phyloP scores from a whole-genome alignment of 2,329 filamentous ascomycete species.

The Neopestalotiopsis clavispora region DNA sequence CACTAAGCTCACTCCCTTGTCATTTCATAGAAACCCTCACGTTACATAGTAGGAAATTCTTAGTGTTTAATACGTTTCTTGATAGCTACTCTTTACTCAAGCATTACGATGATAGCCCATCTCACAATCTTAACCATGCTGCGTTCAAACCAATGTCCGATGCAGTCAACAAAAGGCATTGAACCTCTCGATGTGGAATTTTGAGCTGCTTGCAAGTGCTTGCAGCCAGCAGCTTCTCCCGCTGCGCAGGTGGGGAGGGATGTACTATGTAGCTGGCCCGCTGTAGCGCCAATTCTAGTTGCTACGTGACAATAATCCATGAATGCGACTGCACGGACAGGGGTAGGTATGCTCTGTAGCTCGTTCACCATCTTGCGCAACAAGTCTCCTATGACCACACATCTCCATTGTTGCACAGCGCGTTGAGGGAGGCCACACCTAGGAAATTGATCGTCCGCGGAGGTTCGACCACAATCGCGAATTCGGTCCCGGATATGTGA shows the following conservation, averaged over 20 bases:
- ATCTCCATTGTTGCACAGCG: not conserved
- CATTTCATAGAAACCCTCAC: no score
- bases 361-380: not conserved
- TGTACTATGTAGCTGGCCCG: not conserved
- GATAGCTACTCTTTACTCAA: no score
- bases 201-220: not conserved
- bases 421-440: not conserved
- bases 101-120: no score
- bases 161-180: no score
- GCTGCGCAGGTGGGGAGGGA: no score
- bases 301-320: not conserved
- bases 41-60: no score
- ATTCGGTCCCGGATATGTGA: not conserved
- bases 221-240: not conserved
- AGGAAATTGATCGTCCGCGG: not conserved
- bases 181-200: no score
- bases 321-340: constrained; percentile 8
- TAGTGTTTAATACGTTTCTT: no score
- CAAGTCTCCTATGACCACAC: not conserved
- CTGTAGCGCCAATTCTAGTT: not conserved
- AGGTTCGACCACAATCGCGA: not conserved
- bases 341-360: not conserved
- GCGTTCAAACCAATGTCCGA: no score
- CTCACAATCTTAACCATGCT: no score
- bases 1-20: no score